Evolutionary conservation across 768 basidiomycete genomes (phyloP).

Genomic region (Boletellus emodensis): DNA sequence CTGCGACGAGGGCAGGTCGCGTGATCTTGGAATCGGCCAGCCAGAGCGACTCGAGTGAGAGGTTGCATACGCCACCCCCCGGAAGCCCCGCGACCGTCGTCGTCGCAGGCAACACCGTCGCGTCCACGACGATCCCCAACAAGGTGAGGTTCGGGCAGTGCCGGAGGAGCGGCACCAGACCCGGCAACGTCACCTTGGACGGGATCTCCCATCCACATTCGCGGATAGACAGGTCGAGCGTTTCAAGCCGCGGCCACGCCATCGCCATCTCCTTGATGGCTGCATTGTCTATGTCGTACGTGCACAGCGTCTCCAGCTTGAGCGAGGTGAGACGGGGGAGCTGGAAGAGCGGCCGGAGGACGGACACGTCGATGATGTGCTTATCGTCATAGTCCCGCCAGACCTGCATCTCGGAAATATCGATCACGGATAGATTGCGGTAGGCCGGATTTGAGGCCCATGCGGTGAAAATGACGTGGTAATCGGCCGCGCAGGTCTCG

Average conservation of each 20-base stretch:
- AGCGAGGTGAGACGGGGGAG: constrained; percentile 20
- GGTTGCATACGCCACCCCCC: constrained; percentile 23
- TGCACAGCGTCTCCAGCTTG: constrained; percentile 29
- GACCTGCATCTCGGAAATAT: constrained; percentile 30
- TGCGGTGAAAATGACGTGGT: constrained; percentile 18
- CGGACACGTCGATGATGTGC: constrained; percentile 25
- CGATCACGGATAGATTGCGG: constrained; percentile 23
- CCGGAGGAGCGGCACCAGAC: constrained; percentile 19
- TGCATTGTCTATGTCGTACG: constrained; percentile 22
- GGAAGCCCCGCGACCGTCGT: constrained; percentile 3
- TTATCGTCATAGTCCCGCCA: constrained; percentile 29
- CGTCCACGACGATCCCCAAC: constrained; percentile 28
- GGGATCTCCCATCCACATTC: constrained; percentile 31
- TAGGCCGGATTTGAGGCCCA: constrained; percentile 25
- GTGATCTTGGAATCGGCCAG: constrained; percentile 27
- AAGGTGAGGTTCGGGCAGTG: constrained; percentile 24
- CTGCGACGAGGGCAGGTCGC: constrained; percentile 22
- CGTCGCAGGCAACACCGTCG: constrained; percentile 15
- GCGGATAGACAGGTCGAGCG: constrained; percentile 25
- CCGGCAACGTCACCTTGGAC: constrained; percentile 24
- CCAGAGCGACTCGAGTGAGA: constrained; percentile 27
- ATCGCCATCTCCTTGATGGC: constrained; percentile 23
- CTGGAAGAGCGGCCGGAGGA: constrained; percentile 24
- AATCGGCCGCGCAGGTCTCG: constrained; percentile 26
- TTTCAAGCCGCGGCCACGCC: constrained; percentile 29